Evolutionary conservation across 169 alveolate species (phyloP).

Genomic region (Plasmodium billcollinsi): DNA sequence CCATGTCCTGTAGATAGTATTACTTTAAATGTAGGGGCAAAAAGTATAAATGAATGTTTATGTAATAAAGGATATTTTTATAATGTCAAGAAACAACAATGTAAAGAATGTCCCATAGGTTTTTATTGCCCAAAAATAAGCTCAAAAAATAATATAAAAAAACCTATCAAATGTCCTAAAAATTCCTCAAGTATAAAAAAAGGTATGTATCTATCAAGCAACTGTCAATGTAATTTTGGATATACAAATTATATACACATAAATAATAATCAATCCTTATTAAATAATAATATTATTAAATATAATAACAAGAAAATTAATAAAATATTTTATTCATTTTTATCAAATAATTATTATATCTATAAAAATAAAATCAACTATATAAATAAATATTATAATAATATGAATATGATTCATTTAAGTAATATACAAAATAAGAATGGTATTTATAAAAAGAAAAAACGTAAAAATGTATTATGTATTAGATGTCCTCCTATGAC

Average conservation of each 20-base stretch:
- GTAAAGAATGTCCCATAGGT: conserved; percentile 87
- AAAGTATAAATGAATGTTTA: conserved; percentile 77
- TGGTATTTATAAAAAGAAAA: background rate
- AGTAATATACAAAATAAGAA: background rate
- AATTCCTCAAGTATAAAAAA: conserved; percentile 73
- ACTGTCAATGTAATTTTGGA: conserved; percentile 83
- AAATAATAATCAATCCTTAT: background rate
- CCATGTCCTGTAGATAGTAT: conserved; percentile 86
- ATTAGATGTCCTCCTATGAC: conserved; percentile 83
- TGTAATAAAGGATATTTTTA: conserved; percentile 80
- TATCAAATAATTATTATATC: background rate
- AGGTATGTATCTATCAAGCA: conserved; percentile 72
- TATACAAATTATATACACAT: conserved; percentile 47
- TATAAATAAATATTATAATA: too few species aligned
- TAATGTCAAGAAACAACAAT: conserved; percentile 15
- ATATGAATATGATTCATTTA: background rate
- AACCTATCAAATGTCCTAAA: conserved; percentile 79
- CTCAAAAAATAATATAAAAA: conserved; percentile 29
- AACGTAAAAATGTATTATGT: conserved; percentile 54
- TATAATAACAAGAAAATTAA: conserved; percentile 16
- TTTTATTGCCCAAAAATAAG: conserved; percentile 84
- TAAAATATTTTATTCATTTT: background rate
- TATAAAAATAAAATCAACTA: too few species aligned
- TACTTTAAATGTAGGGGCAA: conserved; percentile 82
- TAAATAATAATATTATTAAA: conserved; percentile 15